Evolutionary conservation across 2,329 filamentous ascomycete genomes (phyloP).

Genomic region (Hypomyces rosellus): DNA sequence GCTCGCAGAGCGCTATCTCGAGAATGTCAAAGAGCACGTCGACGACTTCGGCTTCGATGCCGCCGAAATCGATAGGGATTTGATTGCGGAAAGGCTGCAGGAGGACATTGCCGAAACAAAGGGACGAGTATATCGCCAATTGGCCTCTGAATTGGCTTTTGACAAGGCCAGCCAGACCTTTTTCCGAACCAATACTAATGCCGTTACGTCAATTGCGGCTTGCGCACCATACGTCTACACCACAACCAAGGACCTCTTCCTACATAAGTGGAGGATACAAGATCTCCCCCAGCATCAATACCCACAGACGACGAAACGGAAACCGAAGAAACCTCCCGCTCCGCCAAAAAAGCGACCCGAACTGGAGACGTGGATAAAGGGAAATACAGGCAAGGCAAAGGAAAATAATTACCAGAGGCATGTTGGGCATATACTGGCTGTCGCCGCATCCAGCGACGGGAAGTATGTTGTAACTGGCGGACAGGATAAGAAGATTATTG

Average conservation of each 20-base stretch:
- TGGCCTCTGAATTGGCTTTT: slow-evolving; percentile 70
- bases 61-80: slow-evolving; percentile 83
- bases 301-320: slow-evolving; percentile 51
- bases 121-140: slow-evolving; percentile 76
- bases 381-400: slow-evolving; percentile 51
- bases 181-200: slow-evolving; percentile 71
- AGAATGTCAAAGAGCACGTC: slow-evolving; percentile 79
- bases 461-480: slow-evolving; percentile 89
- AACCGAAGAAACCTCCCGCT: slow-evolving; percentile 51
- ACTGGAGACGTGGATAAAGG: slow-evolving; percentile 57
- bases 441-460: slow-evolving; percentile 83
- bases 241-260: slow-evolving; percentile 72
- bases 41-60: slow-evolving; percentile 85
- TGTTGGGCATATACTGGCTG: slow-evolving; percentile 69
- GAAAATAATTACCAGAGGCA: slow-evolving; percentile 70
- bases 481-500: slow-evolving; percentile 73
- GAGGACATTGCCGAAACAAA: slow-evolving; percentile 91
- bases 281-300: slow-evolving; percentile 55
- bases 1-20: slow-evolving; percentile 85
- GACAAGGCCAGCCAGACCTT: slow-evolving; percentile 59
- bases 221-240: slow-evolving; percentile 81
- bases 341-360: slow-evolving; percentile 57
- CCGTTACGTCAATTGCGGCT: slow-evolving; percentile 73
- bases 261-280: slow-evolving; percentile 87
- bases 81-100: slow-evolving; percentile 83